Base-by-base conservation (phyloP, 2,329 filamentous ascomycete genomes). In the Calonectria pteridis region DNA sequence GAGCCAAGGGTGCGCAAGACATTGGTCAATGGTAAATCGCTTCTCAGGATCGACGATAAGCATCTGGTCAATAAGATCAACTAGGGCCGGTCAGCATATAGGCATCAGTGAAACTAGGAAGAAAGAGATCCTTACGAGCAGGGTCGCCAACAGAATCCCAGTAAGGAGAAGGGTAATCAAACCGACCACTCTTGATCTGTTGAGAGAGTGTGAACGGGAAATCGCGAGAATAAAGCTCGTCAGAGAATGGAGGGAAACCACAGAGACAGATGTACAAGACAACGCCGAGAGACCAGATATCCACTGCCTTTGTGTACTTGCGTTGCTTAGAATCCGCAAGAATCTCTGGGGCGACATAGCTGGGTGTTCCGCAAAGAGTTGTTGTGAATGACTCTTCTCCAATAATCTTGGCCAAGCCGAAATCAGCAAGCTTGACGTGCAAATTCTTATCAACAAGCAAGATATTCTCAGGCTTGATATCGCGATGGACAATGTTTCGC, bases 401-500 rank as follows among this genome's bases (percentile, higher is more conserved):
- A 77, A 99, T 98, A 77, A 99, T 98, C 86, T 99, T 99, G 51
- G 97, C 96, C 46, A 99, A 89, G 58, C 97, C 97, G 84, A 99
- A 99, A 84, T 99, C 97, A 26, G 96, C 97, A 74, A 99, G 87
- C 85, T 99, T 99, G 76, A 98, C 93, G 73, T 93, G 93, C 33
- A 98, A 86, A 40, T 97, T 90, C 81, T 95, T 95, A 84, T 98
- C 95, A 6, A 94, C 92, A 43, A 99, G 87, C 11, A 99, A 87
- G 40, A 99, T 98, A 81, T 98, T 98, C 83, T 98, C 96, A 0
- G 96, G 96, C 84, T 98, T 98, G 85, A 99, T 98, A 80, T 99
- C 97, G 72, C 97, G 94, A 84, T 99, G 97, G 6, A 98, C 96
- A 83, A 99, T 98, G 80, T 97, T 97, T 75, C 97, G 94, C 74